These are phyloP conservation scores for Nephelium lappaceum DNA, from an alignment of 345 rosid genomes.

Conservation along the genomic window DNA sequence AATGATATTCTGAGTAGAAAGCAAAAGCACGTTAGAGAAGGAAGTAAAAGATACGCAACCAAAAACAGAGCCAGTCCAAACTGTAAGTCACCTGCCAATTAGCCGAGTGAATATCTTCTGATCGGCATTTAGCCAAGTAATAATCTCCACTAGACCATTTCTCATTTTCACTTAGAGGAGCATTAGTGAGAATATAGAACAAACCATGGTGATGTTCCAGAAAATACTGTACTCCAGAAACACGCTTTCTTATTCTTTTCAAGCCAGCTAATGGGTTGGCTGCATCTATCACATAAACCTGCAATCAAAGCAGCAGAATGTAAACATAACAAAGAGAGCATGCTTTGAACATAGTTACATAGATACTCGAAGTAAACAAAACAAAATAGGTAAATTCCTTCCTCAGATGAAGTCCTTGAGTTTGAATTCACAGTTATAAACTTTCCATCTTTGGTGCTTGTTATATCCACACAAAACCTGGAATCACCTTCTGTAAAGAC, in stretches of 20 bases:
- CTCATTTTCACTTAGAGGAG: constrained; percentile 44
- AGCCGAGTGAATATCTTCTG: constrained; percentile 47
- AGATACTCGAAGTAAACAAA: constrained; percentile 16
- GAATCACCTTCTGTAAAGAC: constrained; percentile 67
- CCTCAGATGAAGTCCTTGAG: constrained; percentile 96
- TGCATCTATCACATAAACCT: constrained; percentile 77
- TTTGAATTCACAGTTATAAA: constrained; percentile 92
- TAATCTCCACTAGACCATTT: constrained; percentile 49
- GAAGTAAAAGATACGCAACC: background rate
- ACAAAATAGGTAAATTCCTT: constrained; percentile 55
- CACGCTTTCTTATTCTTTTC: constrained; percentile 57
- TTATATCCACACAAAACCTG: constrained; percentile 81
- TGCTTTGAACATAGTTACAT: background rate
- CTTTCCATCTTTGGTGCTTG: constrained; percentile 95
- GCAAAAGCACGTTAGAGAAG: constrained; percentile 8
- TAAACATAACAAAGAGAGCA: constrained; percentile 25
- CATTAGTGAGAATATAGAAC: constrained; percentile 81
- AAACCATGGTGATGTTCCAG: constrained; percentile 77
- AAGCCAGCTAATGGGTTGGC: constrained; percentile 51
- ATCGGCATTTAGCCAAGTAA: constrained; percentile 58
- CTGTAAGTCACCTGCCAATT: constrained; percentile 58
- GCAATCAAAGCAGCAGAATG: constrained; percentile 26
- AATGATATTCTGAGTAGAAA: constrained; percentile 53
- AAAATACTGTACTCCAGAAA: constrained; percentile 68
- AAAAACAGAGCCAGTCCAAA: background rate